Evolutionary conservation across 805 yeast species (phyloP).

Genomic region (Brettanomyces sp.): DNA sequence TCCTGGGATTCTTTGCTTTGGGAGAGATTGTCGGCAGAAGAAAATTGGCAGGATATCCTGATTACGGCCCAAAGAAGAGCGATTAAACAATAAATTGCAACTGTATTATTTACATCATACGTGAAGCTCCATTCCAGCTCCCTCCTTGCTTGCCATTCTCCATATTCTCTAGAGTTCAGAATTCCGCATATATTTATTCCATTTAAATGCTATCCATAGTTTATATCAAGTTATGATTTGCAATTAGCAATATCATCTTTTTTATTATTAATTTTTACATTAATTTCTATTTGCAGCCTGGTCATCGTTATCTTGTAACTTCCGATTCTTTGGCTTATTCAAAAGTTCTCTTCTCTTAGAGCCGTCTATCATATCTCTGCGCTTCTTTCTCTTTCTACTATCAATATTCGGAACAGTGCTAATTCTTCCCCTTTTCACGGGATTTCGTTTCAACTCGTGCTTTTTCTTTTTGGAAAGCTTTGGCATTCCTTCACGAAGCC

Average conservation of each 20-base stretch:
- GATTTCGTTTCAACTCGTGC: constrained; percentile 45
- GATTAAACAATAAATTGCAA: constrained; percentile 10
- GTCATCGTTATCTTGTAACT: no score
- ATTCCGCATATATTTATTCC: no score
- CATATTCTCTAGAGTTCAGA: neutral
- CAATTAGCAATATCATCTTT: neutral
- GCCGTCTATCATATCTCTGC: constrained; percentile 64
- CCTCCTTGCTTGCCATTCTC: neutral
- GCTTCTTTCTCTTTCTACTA: constrained; percentile 53
- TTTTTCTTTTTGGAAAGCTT: constrained; percentile 59
- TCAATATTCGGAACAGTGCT: constrained; percentile 75
- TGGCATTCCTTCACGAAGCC: constrained; percentile 65
- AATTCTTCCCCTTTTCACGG: constrained; percentile 60
- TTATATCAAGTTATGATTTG: no score
- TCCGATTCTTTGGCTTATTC: neutral
- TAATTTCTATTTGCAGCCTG: neutral
- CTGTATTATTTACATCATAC: neutral
- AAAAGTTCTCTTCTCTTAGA: constrained; percentile 46
- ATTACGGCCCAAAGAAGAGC: constrained; percentile 35
- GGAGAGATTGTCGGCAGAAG: constrained; percentile 98
- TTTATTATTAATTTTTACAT: no score
- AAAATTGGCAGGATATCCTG: constrained; percentile 81
- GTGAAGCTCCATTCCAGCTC: neutral
- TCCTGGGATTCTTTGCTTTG: constrained; percentile 82
- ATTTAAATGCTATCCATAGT: no score